Conservation (phyloP, 2,329 filamentous ascomycete species). For the Aspergillus sp. region DNA sequence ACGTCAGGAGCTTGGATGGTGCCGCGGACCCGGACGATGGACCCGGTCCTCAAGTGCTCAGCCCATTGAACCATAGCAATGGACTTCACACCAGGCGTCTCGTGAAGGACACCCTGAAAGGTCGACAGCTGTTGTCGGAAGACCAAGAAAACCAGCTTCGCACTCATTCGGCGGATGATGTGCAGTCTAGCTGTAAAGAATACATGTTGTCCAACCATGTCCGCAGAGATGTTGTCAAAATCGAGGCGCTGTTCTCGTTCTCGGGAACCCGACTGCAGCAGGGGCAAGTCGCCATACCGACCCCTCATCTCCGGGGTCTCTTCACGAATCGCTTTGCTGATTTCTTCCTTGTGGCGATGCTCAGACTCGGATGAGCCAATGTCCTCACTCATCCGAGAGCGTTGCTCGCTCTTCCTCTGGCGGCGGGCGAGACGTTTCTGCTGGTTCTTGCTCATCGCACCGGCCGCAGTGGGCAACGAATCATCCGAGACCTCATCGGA, state of each 20-base stretch:
- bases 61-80: constrained; percentile 83
- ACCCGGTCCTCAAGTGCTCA: constrained; percentile 76
- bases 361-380: constrained; percentile 41
- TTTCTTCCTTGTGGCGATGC: constrained; percentile 43
- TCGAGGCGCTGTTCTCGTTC: constrained; percentile 49
- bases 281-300: constrained; percentile 58
- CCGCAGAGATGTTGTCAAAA: constrained; percentile 52
- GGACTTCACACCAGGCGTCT: constrained; percentile 61
- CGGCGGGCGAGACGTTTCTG: constrained; percentile 44
- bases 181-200: constrained; percentile 72
- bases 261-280: constrained; percentile 58
- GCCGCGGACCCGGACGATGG: constrained; percentile 74
- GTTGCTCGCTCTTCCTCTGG: constrained; percentile 39
- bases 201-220: constrained; percentile 60
- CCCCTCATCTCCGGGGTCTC: constrained; percentile 60
- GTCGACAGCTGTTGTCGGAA: constrained; percentile 82
- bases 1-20: constrained; percentile 71
- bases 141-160: constrained; percentile 79
- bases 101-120: constrained; percentile 76
- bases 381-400: constrained; percentile 45
- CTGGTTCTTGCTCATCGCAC: constrained; percentile 44
- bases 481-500: constrained; percentile 45
- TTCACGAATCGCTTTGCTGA: constrained; percentile 48
- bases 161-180: constrained; percentile 77
- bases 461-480: constrained; percentile 28